Base-by-base conservation (phyloP, 2,329 filamentous ascomycete species). In the Botryotinia convoluta region DNA sequence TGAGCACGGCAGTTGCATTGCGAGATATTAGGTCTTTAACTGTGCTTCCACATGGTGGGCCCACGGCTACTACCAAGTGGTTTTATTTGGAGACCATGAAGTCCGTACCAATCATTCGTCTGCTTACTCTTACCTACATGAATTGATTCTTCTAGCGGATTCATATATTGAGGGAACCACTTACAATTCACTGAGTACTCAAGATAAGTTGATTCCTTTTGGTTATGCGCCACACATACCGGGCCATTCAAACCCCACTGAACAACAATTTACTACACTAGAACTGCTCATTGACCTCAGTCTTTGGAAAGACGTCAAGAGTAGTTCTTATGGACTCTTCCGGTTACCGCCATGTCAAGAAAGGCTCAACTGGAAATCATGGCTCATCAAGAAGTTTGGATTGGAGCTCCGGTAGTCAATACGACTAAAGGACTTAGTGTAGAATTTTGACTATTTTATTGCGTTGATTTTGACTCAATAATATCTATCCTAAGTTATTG, bases 271-370 rank as follows among this genome's bases (percentile, higher is more conserved):
- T 16, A 2, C 7, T 54, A 14, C 2, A 16, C 51, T 0, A 18
- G 0, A 26, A n/a, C 3, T 14, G 0, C 4, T n/a, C 22, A 1
- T 14, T 26, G 0, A 51, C 22, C 10, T 4, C 9, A 26, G 9
- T 12, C 4, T 0, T 51, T 51, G 9, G 22, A 0, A 3, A 26
- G 22, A 12, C 1, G 0, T 6, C 22, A 5, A 51, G 22, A 4
- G 8, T 10, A 48, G 20, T 26, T 48, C 45, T n/a, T 51, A 26
- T 51, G 48, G 48, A 51, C n/a, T 51, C 0, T 51, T 51, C 10
- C 48, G 48, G 10, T 26, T n/a, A 6, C 22, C 22, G 48, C 22
- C 22, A 26, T 1, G 8, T 51, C 44, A 45, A 45, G 44, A 7
- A 5, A 6, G 18, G 2, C 5, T 48, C 9, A 42, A 16, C n/a